A percentile compares a stretch with the other conserved stretches of the same genome.
phyloP scores from a whole-genome alignment of 306 rosid genomes.

The Cicer arietinum region DNA sequence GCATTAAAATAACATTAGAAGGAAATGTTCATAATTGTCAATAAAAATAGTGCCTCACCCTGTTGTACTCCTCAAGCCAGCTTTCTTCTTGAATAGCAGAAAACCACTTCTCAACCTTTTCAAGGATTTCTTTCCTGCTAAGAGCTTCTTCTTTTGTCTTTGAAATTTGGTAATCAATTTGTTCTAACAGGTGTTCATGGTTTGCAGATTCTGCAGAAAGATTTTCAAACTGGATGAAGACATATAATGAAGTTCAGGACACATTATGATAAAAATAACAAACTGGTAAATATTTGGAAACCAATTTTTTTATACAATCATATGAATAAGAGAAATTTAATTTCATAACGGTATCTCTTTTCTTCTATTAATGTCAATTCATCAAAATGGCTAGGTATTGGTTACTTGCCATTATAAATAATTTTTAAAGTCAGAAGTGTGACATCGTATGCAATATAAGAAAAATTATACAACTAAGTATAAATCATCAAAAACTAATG shows the following conservation, averaged over 20 bases:
- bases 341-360: not conserved
- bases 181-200: constrained; percentile 56
- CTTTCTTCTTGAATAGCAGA: constrained; percentile 75
- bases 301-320: not conserved
- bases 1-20: constrained; percentile 5
- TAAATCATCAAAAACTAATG: not conserved
- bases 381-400: not conserved
- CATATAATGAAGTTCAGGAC: not conserved
- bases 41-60: constrained; percentile 51
- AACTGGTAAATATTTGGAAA: not conserved
- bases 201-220: constrained; percentile 50
- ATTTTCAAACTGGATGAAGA: constrained; percentile 1
- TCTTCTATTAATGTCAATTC: constrained; percentile 15
- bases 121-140: constrained; percentile 78
- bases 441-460: constrained; percentile 12
- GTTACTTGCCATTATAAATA: not conserved
- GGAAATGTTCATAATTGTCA: not conserved
- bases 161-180: constrained; percentile 62
- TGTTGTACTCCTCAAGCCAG: constrained; percentile 91
- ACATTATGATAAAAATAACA: constrained; percentile 5
- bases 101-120: constrained; percentile 79
- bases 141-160: constrained; percentile 67
- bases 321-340: not conserved
- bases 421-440: not conserved
- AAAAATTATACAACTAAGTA: constrained; percentile 7